phyloP scores from a whole-genome alignment of 495 filamentous ascomycete genomes.

The Neurospora sp. region DNA sequence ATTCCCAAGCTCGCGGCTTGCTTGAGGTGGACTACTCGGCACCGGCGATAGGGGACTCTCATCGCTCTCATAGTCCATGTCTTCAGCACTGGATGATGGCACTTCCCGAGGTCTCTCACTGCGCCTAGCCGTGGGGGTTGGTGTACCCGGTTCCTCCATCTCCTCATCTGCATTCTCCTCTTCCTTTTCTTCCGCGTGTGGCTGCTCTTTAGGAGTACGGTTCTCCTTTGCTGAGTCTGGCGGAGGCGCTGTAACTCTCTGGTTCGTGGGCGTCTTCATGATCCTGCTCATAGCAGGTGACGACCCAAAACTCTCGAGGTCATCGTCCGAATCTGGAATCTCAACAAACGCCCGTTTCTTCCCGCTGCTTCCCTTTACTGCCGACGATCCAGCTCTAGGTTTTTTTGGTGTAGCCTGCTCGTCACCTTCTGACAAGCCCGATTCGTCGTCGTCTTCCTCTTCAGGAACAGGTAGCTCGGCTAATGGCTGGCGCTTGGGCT shows the following conservation, averaged over 20 bases:
- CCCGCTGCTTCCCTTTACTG: neutral
- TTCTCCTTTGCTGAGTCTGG: slow-evolving; percentile 7
- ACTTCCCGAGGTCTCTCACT: neutral
- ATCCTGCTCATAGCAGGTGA: slow-evolving; percentile 4
- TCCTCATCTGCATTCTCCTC: slow-evolving; percentile 17
- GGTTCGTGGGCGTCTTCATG: neutral
- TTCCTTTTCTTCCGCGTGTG: slow-evolving; percentile 16
- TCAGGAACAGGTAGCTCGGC: slow-evolving; percentile 14
- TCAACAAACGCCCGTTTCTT: slow-evolving; percentile 14
- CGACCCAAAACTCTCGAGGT: slow-evolving; percentile 17
- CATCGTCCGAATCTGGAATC: slow-evolving; percentile 35
- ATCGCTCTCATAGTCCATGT: neutral
- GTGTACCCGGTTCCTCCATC: slow-evolving; percentile 8
- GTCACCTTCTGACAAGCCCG: neutral
- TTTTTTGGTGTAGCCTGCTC: slow-evolving; percentile 5
- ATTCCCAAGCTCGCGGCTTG: neutral
- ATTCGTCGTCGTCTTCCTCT: neutral
- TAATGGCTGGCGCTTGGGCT: slow-evolving; percentile 13
- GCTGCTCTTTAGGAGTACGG: slow-evolving; percentile 10
- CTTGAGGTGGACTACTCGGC: neutral
- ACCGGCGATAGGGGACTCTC: neutral
- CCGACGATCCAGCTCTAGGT: slow-evolving; percentile 1
- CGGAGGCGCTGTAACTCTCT: neutral
- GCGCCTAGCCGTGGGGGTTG: neutral
- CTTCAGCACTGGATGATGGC: neutral